Conservation (phyloP, 495 filamentous ascomycete species). For the Tuber borchii region DNA sequence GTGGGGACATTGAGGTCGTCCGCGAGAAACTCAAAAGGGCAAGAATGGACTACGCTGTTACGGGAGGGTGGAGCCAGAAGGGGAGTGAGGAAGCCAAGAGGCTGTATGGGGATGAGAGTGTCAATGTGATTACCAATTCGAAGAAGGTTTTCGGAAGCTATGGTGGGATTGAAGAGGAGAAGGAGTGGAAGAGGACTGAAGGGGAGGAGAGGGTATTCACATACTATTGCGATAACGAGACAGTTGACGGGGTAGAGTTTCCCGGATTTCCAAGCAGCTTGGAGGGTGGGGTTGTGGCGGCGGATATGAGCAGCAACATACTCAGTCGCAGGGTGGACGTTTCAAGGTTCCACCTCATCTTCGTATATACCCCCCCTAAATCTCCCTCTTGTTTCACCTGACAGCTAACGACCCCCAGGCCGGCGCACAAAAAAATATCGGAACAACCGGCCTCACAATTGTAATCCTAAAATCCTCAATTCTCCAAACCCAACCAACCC, state of each 20-base stretch:
- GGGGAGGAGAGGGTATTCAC: slow-evolving; percentile 62
- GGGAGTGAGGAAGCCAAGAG: slow-evolving; percentile 77
- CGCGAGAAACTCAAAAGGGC: slow-evolving; percentile 57
- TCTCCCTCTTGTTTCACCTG: slow-evolving; percentile 23
- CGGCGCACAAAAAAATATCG: slow-evolving; percentile 87
- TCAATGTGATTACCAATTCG: slow-evolving; percentile 72
- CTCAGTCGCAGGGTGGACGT: slow-evolving; percentile 59
- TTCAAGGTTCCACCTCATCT: slow-evolving; percentile 63
- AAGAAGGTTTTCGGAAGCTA: slow-evolving; percentile 77
- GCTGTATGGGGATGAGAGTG: slow-evolving; percentile 65
- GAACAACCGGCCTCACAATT: slow-evolving; percentile 76
- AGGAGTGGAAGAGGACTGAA: slow-evolving; percentile 67
- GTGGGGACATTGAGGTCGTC: slow-evolving; percentile 51
- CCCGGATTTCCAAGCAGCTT: slow-evolving; percentile 63
- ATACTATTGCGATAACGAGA: slow-evolving; percentile 93
- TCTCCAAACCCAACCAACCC: slow-evolving; percentile 53
- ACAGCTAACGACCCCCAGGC: slow-evolving; percentile 40
- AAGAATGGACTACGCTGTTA: slow-evolving; percentile 82
- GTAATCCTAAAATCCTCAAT: slow-evolving; percentile 71
- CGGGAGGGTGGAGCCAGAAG: slow-evolving; percentile 88
- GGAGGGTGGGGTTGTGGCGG: slow-evolving; percentile 58
- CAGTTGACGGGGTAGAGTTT: slow-evolving; percentile 92
- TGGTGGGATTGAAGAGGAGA: slow-evolving; percentile 68
- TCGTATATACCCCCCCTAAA: slow-evolving; percentile 48
- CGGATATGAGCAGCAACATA: slow-evolving; percentile 83